Conservation (phyloP, 345 rosid genomes). For the Pugionium dolabratum region DNA sequence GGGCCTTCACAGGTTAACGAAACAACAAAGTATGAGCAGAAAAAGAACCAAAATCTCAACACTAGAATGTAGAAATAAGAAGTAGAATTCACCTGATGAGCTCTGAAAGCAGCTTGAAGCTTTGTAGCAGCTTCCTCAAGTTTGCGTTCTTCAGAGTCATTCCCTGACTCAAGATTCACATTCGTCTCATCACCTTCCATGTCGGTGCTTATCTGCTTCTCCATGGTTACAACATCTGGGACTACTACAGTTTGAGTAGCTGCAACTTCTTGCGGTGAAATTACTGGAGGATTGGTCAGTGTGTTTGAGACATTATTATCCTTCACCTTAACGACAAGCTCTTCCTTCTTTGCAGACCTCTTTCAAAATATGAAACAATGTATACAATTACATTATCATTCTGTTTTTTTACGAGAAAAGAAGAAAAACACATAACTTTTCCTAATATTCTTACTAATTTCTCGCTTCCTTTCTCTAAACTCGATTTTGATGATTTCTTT, state of each 20-base stretch:
- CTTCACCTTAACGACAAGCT: conserved; percentile 47
- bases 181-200: conserved; percentile 8
- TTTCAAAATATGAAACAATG: conserved; percentile 33
- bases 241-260: conserved; percentile 36
- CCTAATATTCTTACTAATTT: conserved; percentile 44
- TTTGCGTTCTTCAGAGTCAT: conserved; percentile 48
- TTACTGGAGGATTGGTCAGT: conserved; percentile 36
- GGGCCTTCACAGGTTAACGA: conserved; percentile 51
- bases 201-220: conserved; percentile 37
- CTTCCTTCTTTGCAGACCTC: conserved; percentile 59
- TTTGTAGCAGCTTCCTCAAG: conserved; percentile 62
- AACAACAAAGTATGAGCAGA: conserved; percentile 22
- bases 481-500: conserved; percentile 70
- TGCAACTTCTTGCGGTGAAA: conserved; percentile 39
- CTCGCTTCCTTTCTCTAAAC: conserved; percentile 50
- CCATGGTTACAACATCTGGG: conserved; percentile 33
- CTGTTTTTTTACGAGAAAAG: no score
- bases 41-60: not conserved
- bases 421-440: not conserved
- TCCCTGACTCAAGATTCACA: conserved; percentile 36
- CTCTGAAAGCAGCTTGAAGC: conserved; percentile 74
- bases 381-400: conserved; percentile 10
- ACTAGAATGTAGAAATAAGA: conserved; percentile 1
- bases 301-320: conserved; percentile 42
- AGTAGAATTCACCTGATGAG: conserved; percentile 56